Percentiles rank a stretch among this genome's conserved stretches.
These are phyloP conservation scores for Leccinum disarticulatum DNA, from an alignment of 768 basidiomycete genomes.

Conservation along the genomic window DNA sequence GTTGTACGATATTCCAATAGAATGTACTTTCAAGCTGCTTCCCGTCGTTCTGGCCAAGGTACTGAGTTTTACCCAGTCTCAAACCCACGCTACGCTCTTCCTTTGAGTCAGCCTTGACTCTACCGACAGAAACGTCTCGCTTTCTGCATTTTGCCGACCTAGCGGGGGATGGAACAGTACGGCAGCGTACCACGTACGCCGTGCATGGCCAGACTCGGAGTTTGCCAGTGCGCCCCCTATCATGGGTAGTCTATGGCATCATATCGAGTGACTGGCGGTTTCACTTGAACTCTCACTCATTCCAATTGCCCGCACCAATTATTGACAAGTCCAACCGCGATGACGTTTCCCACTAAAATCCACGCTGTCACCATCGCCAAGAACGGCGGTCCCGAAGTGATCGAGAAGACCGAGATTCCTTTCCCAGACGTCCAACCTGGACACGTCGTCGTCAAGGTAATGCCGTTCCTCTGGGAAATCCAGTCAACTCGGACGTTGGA, in stretches of 20 bases:
- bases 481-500: not conserved
- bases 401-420: conserved; percentile 65
- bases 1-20: too few relatives aligned
- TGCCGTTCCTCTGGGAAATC: not conserved
- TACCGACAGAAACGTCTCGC: not conserved
- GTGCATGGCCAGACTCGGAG: not conserved
- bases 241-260: not conserved
- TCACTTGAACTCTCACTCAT: not conserved
- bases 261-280: not conserved
- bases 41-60: too few relatives aligned
- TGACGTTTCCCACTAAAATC: conserved; percentile 60
- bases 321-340: conserved; percentile 30
- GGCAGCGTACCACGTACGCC: not conserved
- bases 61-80: not conserved
- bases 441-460: conserved; percentile 51
- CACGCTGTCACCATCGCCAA: conserved; percentile 71
- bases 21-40: too few relatives aligned
- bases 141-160: not conserved
- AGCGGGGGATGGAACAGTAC: not conserved
- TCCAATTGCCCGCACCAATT: conserved; percentile 9
- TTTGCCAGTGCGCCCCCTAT: not conserved
- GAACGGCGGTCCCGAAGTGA: conserved; percentile 75
- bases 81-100: not conserved
- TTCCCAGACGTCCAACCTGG: conserved; percentile 62
- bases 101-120: not conserved